phyloP scores from a whole-genome alignment of 495 filamentous ascomycete species.

The Lentithecium fluviatile region DNA sequence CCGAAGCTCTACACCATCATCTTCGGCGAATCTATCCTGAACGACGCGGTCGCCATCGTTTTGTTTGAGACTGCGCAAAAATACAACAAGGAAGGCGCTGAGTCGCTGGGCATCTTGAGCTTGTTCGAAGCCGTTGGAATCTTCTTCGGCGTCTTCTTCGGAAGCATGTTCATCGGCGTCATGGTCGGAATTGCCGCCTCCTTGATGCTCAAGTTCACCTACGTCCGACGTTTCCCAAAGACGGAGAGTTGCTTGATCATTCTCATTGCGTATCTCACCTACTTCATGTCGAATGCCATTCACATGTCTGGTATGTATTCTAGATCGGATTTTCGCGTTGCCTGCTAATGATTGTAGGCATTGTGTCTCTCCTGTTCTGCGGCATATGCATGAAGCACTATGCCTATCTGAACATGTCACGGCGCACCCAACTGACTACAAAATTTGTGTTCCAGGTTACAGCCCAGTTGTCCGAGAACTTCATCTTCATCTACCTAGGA shows the following conservation, averaged over 20 bases:
- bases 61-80: constrained; percentile 96
- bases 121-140: constrained; percentile 88
- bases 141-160: constrained; percentile 95
- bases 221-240: constrained; percentile 85
- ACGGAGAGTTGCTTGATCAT: constrained; percentile 96
- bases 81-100: constrained; percentile 64
- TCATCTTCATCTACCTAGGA: constrained; percentile 98
- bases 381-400: constrained; percentile 98
- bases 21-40: constrained; percentile 96
- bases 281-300: constrained; percentile 94
- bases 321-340: neutral
- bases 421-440: constrained; percentile 93
- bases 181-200: constrained; percentile 83
- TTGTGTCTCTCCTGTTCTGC: constrained; percentile 94
- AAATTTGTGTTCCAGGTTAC: constrained; percentile 97
- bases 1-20: constrained; percentile 97
- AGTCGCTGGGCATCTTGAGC: constrained; percentile 66
- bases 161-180: constrained; percentile 84
- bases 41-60: constrained; percentile 97
- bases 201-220: constrained; percentile 86
- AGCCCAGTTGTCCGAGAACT: constrained; percentile 95
- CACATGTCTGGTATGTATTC: constrained; percentile 80
- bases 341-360: constrained; percentile 58
- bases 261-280: constrained; percentile 90
- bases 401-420: constrained; percentile 99